Percentiles rank a stretch among this genome's conserved stretches.
phyloP scores from a whole-genome alignment of 495 filamentous ascomycete genomes.

The Hypoxylon fuscum region DNA sequence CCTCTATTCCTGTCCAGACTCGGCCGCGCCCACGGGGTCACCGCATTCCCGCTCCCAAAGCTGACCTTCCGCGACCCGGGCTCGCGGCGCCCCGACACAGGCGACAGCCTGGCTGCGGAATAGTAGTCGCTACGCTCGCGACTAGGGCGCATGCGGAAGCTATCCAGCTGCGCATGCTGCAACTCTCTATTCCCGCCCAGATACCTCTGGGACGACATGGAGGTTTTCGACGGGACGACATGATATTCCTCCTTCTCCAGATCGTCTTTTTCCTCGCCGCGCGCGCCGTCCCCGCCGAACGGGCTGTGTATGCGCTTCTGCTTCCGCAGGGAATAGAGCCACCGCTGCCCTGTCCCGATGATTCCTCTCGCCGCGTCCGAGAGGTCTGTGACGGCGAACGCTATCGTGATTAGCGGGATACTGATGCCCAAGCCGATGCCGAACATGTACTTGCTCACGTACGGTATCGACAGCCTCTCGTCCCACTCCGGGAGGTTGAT shows the following conservation, averaged over 20 bases:
- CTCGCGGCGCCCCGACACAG: slow-evolving; percentile 13
- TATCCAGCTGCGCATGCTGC: not conserved
- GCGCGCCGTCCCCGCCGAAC: not conserved
- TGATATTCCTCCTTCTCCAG: slow-evolving; percentile 3
- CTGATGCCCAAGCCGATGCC: slow-evolving; percentile 73
- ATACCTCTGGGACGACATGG: slow-evolving; percentile 30
- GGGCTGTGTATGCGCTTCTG: too few species aligned
- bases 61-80: slow-evolving; percentile 27
- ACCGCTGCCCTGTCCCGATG: not conserved
- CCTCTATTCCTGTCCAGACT: slow-evolving; percentile 29
- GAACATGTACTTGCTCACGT: slow-evolving; percentile 72
- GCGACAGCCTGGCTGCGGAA: slow-evolving; percentile 24
- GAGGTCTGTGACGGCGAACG: slow-evolving; percentile 67
- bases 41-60: slow-evolving; percentile 26
- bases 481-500: slow-evolving; percentile 68
- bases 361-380: slow-evolving; percentile 44
- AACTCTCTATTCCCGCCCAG: slow-evolving; percentile 3
- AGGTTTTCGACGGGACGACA: slow-evolving; percentile 19
- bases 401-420: slow-evolving; percentile 67
- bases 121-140: slow-evolving; percentile 33
- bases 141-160: slow-evolving; percentile 16
- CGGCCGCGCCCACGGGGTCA: slow-evolving; percentile 30
- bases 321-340: not conserved
- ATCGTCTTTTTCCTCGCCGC: not conserved
- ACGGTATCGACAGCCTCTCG: slow-evolving; percentile 57